Conservation (phyloP, 2,329 filamentous ascomycete species). For the Trichoderma simmonsii region DNA sequence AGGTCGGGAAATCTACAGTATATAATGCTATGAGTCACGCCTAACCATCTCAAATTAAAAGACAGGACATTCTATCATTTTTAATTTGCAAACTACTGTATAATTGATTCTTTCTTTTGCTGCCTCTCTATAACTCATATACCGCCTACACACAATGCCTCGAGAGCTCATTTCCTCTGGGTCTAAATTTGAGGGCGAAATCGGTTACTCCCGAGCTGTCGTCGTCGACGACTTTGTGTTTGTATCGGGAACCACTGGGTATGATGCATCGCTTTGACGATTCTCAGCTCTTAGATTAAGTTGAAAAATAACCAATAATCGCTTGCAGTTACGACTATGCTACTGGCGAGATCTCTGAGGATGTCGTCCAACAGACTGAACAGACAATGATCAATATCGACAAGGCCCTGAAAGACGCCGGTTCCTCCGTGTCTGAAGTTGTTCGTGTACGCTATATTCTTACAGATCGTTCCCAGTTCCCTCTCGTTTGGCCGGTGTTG, state of each 20-base stretch:
- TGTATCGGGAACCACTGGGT: conserved; percentile 56
- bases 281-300: not conserved
- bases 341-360: conserved; percentile 43
- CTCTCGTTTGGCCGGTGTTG: conserved; percentile 48
- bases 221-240: conserved; percentile 50
- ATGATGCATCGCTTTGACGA: not conserved
- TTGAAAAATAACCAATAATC: not conserved
- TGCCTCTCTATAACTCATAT: not conserved
- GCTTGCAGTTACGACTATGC: conserved; percentile 48
- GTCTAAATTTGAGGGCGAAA: conserved; percentile 50
- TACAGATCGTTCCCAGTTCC: conserved; percentile 46
- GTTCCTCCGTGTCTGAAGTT: conserved; percentile 43
- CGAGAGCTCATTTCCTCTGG: conserved; percentile 46
- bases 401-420: conserved; percentile 43
- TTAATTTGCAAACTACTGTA: not conserved
- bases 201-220: conserved; percentile 55
- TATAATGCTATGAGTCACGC: not conserved
- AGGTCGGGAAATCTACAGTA: not conserved
- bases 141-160: conserved; percentile 27
- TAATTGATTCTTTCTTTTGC: not conserved
- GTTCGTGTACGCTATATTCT: conserved; percentile 53
- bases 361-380: conserved; percentile 48
- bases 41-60: not conserved
- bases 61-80: not conserved
- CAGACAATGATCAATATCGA: conserved; percentile 49